phyloP scores from a whole-genome alignment of 352 stramenopile species.

The Saprolegnia diclina region DNA sequence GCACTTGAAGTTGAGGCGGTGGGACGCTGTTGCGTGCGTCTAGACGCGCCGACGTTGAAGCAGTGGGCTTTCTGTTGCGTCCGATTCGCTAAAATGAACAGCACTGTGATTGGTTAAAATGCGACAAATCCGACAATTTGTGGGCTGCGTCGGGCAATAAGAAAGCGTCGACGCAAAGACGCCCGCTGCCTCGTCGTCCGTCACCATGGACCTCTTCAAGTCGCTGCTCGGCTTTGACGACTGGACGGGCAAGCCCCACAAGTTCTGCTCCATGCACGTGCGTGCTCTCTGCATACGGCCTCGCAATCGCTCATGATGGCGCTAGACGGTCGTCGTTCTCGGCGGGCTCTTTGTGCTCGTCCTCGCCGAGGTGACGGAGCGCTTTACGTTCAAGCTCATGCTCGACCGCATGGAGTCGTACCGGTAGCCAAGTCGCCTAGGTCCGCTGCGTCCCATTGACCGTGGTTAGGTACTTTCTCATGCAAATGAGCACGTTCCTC shows the following conservation, averaged over 20 bases:
- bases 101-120: neutral
- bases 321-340: slow-evolving; percentile 70
- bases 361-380: slow-evolving; percentile 72
- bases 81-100: neutral
- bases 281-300: neutral
- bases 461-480: slow-evolving; percentile 86
- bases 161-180: neutral
- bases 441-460: no score
- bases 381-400: slow-evolving; percentile 86
- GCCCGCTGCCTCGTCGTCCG: no score
- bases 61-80: neutral
- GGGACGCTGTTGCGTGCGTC: neutral
- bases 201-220: slow-evolving; percentile 21
- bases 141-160: neutral
- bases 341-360: slow-evolving; percentile 63
- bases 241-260: slow-evolving; percentile 78
- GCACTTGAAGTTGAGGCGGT: no score
- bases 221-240: slow-evolving; percentile 61
- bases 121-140: neutral
- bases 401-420: slow-evolving; percentile 87
- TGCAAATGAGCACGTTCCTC: slow-evolving; percentile 81
- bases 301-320: neutral
- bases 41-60: neutral
- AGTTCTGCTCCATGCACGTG: slow-evolving; percentile 80
- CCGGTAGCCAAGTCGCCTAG: no score